These are phyloP conservation scores for Collybiopsis confluens DNA, from an alignment of 768 basidiomycete species.

Conservation along the genomic window DNA sequence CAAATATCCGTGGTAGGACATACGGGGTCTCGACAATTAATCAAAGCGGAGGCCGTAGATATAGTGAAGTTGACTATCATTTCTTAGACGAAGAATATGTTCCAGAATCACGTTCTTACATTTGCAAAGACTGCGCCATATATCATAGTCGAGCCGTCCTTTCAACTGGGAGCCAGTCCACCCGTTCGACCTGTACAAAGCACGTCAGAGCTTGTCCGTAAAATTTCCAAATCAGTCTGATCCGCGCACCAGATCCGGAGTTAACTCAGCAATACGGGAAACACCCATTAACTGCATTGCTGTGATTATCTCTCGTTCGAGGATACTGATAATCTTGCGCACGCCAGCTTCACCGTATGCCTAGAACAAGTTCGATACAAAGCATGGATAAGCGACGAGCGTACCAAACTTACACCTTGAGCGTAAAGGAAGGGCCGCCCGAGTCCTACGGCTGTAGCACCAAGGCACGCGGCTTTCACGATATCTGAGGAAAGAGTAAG, in stretches of 20 bases:
- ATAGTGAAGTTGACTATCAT: no score
- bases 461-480: slow-evolving; percentile 85
- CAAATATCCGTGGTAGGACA: no score
- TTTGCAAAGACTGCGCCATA: no score
- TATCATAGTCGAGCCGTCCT: slow-evolving; percentile 5
- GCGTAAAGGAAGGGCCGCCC: slow-evolving; percentile 86
- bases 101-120: no score
- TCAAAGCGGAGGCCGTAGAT: no score
- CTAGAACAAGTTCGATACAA: slow-evolving; percentile 32
- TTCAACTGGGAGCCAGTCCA: slow-evolving; percentile 57
- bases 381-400: background rate
- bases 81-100: no score
- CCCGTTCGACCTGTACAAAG: slow-evolving; percentile 48
- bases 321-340: slow-evolving; percentile 56
- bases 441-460: slow-evolving; percentile 82
- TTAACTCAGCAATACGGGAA: slow-evolving; percentile 55
- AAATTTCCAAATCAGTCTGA: background rate
- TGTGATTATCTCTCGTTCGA: slow-evolving; percentile 74
- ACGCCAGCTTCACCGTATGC: slow-evolving; percentile 76
- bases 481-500: slow-evolving; percentile 49
- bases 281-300: slow-evolving; percentile 80
- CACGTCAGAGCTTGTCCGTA: slow-evolving; percentile 5
- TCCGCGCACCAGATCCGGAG: slow-evolving; percentile 62
- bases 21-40: no score
- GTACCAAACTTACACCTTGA: slow-evolving; percentile 53